Percentiles rank a stretch among this genome's conserved stretches.
Evolutionary conservation across 1,284 basidiomycete genomes (phyloP).

Genomic region (Melampsora americana): DNA sequence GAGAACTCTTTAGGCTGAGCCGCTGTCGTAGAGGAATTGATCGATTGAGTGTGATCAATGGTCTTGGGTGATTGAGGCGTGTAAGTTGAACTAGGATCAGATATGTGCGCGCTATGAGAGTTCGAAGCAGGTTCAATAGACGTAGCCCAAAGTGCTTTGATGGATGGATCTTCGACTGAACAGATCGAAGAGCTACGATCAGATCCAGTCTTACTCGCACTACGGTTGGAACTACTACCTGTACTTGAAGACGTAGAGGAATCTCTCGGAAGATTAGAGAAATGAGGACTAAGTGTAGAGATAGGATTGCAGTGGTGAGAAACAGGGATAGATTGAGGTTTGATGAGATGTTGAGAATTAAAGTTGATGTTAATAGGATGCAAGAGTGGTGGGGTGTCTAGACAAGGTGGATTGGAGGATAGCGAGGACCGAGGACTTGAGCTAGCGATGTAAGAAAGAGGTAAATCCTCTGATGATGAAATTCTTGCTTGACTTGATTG

Average conservation of each 20-base stretch:
- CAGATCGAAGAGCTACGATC: neutral
- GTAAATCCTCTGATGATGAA: neutral
- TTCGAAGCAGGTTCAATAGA: too few species aligned
- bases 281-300: neutral
- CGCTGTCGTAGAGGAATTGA: too few species aligned
- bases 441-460: neutral
- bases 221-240: too few species aligned
- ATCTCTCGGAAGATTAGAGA: neutral
- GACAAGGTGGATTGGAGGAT: conserved; percentile 5
- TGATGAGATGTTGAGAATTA: neutral
- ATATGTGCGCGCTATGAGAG: too few species aligned
- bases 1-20: too few species aligned
- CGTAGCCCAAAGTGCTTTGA: neutral
- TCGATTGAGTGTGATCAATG: too few species aligned
- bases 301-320: neutral
- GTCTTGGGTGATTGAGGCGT: too few species aligned
- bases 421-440: conserved; percentile 8
- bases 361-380: neutral
- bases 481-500: too few species aligned
- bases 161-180: conserved; percentile 3
- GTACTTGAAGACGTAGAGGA: neutral
- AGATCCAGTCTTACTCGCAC: neutral
- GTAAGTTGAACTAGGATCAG: too few species aligned
- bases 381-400: neutral
- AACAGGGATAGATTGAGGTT: neutral